Percentiles rank a stretch among this genome's conserved stretches.
Evolutionary conservation across 179 eudicot genomes (phyloP).

Genomic region (Actinidia chinensis): DNA sequence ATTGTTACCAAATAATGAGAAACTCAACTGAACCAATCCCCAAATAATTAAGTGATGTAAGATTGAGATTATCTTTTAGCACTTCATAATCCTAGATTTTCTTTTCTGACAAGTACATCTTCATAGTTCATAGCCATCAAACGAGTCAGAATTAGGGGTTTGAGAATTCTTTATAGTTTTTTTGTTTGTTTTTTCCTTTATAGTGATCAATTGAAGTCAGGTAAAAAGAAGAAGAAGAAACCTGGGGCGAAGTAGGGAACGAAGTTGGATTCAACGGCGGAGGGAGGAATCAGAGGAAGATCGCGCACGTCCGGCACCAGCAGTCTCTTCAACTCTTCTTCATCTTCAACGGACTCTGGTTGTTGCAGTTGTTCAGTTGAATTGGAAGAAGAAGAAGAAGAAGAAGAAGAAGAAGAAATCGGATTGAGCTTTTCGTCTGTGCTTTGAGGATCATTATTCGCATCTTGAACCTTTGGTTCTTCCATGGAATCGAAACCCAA

Average conservation of each 20-base stretch:
- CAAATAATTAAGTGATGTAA: neutral
- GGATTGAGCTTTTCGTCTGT: neutral
- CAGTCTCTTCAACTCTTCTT: constrained; percentile 48
- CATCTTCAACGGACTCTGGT: constrained; percentile 25
- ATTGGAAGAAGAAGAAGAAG: neutral
- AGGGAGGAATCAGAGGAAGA: constrained; percentile 69
- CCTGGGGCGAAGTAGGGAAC: constrained; percentile 55
- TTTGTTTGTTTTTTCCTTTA: neutral
- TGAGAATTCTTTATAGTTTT: neutral
- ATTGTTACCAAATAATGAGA: neutral
- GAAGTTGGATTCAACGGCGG: constrained; percentile 56
- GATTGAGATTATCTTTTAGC: neutral
- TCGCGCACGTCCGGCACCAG: constrained; percentile 48
- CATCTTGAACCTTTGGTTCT: constrained; percentile 3
- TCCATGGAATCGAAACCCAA: constrained; percentile 14
- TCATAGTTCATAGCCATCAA: neutral
- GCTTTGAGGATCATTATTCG: neutral
- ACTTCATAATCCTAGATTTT: too few relatives aligned
- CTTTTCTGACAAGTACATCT: neutral
- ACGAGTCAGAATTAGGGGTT: neutral
- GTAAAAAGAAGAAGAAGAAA: constrained; percentile 1
- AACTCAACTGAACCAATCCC: neutral
- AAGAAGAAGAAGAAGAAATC: neutral
- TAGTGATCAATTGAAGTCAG: neutral
- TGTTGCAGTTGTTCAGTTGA: neutral